Evolutionary conservation across 139 green algal genomes (phyloP), one percentile per base, ranked within the genome.

Genomic region (Haematococcus lacustris): DNA sequence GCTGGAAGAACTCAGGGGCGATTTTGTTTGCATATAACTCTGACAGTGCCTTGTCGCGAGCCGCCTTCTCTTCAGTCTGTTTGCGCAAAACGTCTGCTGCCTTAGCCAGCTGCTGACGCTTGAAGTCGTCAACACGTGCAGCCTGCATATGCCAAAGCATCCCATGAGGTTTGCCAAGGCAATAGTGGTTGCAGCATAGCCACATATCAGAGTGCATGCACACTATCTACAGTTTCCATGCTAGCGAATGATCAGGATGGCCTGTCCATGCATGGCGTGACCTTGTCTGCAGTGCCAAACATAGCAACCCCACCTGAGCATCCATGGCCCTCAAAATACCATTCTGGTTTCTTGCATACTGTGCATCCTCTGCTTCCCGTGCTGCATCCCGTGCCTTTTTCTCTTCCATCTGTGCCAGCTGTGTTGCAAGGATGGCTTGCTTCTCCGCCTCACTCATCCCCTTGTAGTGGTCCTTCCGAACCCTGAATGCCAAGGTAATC

Each of bases 371-470:
- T 53, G 74, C 63, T 34, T 61, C 67, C 68, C 76, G 41, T 50
- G 75, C 75, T 39, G 73, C 72, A 63, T 65, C 65, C 5, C 73
- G 61, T 4, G 80, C 76, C 34, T 82, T 80, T 47, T 82, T 82
- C 73, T 86, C 79, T 65, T 87, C 83, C 76, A 85, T 78, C 76
- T 89, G 81, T 61, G 77, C 70, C 60, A 86, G 74, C 76, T 87
- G 78, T 32, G 78, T 68, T 57, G 82, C 78, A 38, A 80, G 71
- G 40, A 88, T 83, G 4, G 80, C 70, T 33, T 76, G 51, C 43
- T 72, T 77, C 78, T 91, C 79, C 37, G 77, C 59, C 51, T 78
- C 73, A 47, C 40, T 76, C 77, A 83, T 78, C 30, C 74, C 79
- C 67, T 85, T 85, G 68, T 80, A 85, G 57, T 85, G 79, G 41